These are phyloP conservation scores for Apiospora pterosperma DNA, from an alignment of 2,329 filamentous ascomycete species.

Conservation along the genomic window DNA sequence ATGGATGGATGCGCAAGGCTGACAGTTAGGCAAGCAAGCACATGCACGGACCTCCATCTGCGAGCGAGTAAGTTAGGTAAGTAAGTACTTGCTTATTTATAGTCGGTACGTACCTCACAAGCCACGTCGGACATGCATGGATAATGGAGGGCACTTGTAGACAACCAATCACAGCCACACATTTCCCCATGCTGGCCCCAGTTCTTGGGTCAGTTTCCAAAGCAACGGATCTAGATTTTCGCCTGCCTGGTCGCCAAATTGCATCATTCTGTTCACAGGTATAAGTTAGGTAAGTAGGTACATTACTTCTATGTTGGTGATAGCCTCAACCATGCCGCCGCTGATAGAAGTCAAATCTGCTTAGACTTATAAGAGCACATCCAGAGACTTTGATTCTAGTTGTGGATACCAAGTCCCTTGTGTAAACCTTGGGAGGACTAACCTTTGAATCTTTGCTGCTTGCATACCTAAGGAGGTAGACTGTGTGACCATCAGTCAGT, in stretches of 20 bases:
- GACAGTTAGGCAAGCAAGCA: neutral
- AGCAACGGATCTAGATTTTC: conserved; percentile 1
- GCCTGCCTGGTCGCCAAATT: neutral
- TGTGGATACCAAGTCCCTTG: neutral
- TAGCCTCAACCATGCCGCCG: neutral
- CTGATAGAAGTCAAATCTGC: neutral
- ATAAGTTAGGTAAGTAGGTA: neutral
- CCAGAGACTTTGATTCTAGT: neutral
- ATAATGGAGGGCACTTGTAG: neutral
- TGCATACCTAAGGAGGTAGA: neutral
- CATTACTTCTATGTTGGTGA: neutral
- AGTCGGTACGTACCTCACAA: neutral
- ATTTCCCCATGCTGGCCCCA: neutral
- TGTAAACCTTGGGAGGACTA: neutral
- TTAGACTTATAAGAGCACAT: no score
- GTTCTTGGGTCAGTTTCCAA: neutral
- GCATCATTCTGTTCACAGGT: neutral
- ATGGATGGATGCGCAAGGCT: neutral
- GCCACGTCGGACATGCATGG: neutral
- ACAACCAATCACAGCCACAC: neutral
- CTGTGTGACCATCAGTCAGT: neutral
- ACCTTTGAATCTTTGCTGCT: neutral
- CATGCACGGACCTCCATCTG: neutral
- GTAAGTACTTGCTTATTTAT: no score
- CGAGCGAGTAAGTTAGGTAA: no score